These are phyloP conservation scores for Prunus fruticosa DNA, from an alignment of 306 rosid genomes.

Conservation along the genomic window DNA sequence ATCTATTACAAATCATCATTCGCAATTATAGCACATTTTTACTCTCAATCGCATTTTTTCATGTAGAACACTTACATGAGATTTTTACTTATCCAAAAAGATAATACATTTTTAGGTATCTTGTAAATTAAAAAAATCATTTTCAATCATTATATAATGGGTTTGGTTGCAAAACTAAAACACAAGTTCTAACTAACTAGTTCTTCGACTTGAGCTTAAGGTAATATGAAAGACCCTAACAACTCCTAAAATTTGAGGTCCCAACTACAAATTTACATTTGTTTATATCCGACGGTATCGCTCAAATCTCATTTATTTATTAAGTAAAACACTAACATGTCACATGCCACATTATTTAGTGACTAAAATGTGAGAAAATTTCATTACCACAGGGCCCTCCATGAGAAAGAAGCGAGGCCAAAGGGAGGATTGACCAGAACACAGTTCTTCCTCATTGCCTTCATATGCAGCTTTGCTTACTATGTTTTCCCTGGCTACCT, in stretches of 20 bases:
- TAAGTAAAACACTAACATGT: not conserved
- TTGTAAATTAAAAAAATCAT: too few species aligned
- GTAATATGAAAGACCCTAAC: too few species aligned
- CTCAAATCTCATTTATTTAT: not conserved
- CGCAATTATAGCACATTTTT: too few species aligned
- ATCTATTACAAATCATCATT: too few species aligned
- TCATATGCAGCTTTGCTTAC: slow-evolving; percentile 84
- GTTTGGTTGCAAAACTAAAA: too few species aligned
- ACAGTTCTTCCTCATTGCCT: slow-evolving; percentile 75
- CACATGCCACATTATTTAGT: not conserved
- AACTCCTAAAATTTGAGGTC: not conserved
- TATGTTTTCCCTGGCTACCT: slow-evolving; percentile 81
- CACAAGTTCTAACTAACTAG: too few species aligned
- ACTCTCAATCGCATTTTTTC: too few species aligned
- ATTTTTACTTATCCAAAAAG: too few species aligned
- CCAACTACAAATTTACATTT: not conserved
- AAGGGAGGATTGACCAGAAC: slow-evolving; percentile 66
- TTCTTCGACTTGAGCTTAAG: too few species aligned
- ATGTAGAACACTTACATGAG: too few species aligned
- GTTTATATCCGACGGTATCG: not conserved
- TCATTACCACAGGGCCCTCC: slow-evolving; percentile 57
- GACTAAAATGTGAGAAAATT: not conserved
- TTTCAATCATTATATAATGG: too few species aligned
- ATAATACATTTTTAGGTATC: too few species aligned
- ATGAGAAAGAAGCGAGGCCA: slow-evolving; percentile 62